phyloP scores from a whole-genome alignment of 805 yeast genomes.

The Metschnikowia vanudenii region DNA sequence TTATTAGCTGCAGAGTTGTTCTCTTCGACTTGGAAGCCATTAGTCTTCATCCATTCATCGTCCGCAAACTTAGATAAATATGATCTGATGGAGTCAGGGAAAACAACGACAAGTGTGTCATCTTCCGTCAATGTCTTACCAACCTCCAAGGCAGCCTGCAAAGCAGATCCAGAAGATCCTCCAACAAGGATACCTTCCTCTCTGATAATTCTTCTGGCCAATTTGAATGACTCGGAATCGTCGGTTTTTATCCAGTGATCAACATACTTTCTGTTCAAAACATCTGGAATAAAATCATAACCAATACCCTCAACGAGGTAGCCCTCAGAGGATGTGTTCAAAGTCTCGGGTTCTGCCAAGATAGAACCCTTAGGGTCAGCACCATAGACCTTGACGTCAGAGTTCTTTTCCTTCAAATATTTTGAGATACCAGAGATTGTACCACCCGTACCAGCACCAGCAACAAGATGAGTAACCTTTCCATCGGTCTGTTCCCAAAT shows the following conservation, averaged over 20 bases:
- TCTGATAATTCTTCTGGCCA: conserved; percentile 76
- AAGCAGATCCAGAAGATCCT: conserved; percentile 85
- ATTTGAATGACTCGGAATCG: conserved; percentile 73
- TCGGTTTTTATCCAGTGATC: conserved; percentile 87
- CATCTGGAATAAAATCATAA: conserved; percentile 84
- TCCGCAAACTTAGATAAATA: conserved; percentile 85
- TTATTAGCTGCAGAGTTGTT: conserved; percentile 41
- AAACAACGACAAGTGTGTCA: conserved; percentile 73
- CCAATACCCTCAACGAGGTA: conserved; percentile 91
- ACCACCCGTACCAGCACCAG: conserved; percentile 97
- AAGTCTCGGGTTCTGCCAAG: conserved; percentile 72
- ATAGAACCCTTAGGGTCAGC: conserved; percentile 90
- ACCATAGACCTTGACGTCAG: conserved; percentile 61
- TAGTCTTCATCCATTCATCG: conserved; percentile 85
- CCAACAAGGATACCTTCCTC: conserved; percentile 88
- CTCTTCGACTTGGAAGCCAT: conserved; percentile 64
- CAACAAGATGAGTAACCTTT: conserved; percentile 69
- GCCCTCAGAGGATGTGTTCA: conserved; percentile 56
- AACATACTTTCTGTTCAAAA: conserved; percentile 60
- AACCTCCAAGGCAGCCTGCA: conserved; percentile 73
- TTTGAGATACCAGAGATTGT: conserved; percentile 90
- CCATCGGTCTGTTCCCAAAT: conserved; percentile 80
- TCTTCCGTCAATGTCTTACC: conserved; percentile 67
- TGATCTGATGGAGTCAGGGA: conserved; percentile 86
- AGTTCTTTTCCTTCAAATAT: conserved; percentile 70